Evolutionary conservation across 1,284 basidiomycete species (phyloP), one percentile per base, ranked within the genome.

Genomic region (Takashimella tepidaria): DNA sequence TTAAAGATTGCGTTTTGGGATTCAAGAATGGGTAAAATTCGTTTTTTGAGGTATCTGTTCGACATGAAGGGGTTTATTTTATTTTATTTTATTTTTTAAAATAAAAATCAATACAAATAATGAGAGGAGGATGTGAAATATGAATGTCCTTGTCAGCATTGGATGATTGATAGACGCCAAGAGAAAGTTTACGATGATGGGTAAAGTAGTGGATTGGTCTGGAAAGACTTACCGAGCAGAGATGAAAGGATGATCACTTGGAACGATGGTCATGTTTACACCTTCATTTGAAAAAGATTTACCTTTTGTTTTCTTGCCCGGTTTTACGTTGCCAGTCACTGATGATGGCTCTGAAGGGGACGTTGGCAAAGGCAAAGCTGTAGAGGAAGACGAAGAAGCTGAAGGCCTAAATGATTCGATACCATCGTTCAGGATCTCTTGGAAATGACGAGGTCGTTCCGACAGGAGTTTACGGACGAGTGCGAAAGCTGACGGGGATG

Each of bases 31-130:
- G 68, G 65, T 3, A 75, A 56, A 41, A 75, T 64, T 19, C 64
- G 66, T 10, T 56, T 59, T 58, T 74, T 74, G 20, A 75, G 53
- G 59, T 58, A 69, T 1, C 74, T 75, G 54, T 19, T 44, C n/a
- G n/a, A n/a, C n/a, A n/a, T n/a, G n/a, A n/a, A n/a, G n/a, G n/a
- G n/a, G n/a, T n/a, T n/a, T n/a, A n/a, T n/a, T n/a, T n/a, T n/a
- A n/a, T n/a, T n/a, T n/a, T n/a, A n/a, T n/a, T n/a, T n/a, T n/a
- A n/a, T n/a, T n/a, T n/a, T n/a, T n/a, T n/a, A n/a, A n/a, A n/a
- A n/a, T n/a, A n/a, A n/a, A n/a, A n/a, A n/a, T n/a, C n/a, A n/a
- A n/a, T n/a, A n/a, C n/a, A n/a, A n/a, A n/a, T n/a, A n/a, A n/a
- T n/a, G n/a, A n/a, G n/a, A n/a, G n/a, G n/a, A n/a, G n/a, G n/a